Conservation (phyloP, 176 grass and related monocot genomes). For the Calamus simplicifolius region DNA sequence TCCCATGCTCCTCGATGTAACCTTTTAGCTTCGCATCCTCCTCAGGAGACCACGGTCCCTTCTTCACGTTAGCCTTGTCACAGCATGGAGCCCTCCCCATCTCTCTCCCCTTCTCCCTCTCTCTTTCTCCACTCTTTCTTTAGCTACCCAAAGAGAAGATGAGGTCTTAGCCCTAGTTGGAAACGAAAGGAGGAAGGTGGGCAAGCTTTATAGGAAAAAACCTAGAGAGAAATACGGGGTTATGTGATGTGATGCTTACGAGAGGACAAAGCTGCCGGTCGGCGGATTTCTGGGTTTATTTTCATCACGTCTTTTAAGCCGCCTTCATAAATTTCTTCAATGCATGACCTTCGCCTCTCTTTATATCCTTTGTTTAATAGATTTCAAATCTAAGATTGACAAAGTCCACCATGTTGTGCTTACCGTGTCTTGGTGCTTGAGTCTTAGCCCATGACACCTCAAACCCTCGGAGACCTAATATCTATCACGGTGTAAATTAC, state of each 20-base stretch:
- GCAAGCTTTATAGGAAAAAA: constrained; percentile 61
- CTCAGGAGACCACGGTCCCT: constrained; percentile 89
- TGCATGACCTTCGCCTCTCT: no score
- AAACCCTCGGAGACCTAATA: not conserved
- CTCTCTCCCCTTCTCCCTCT: not conserved
- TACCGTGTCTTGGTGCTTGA: not conserved
- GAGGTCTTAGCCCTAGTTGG: constrained; percentile 15
- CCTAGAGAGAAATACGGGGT: constrained; percentile 32
- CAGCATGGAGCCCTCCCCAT: constrained; percentile 98
- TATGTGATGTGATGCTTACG: constrained; percentile 6
- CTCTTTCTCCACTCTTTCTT: not conserved
- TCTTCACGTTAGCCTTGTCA: constrained; percentile 98
- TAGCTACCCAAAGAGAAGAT: not conserved
- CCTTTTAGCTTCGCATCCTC: constrained; percentile 89
- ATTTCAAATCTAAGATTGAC: constrained; percentile 41
- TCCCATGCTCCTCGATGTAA: constrained; percentile 87
- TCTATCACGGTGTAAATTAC: not conserved
- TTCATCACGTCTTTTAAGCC: not conserved
- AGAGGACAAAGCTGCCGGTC: constrained; percentile 6
- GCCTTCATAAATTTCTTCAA: no score
- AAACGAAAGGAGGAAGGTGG: constrained; percentile 35
- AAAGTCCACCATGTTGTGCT: constrained; percentile 15
- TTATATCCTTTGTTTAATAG: not conserved
- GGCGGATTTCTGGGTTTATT: not conserved
- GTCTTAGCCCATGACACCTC: not conserved